phyloP scores from a whole-genome alignment of 2,329 filamentous ascomycete species.

The Capronia coronata region DNA sequence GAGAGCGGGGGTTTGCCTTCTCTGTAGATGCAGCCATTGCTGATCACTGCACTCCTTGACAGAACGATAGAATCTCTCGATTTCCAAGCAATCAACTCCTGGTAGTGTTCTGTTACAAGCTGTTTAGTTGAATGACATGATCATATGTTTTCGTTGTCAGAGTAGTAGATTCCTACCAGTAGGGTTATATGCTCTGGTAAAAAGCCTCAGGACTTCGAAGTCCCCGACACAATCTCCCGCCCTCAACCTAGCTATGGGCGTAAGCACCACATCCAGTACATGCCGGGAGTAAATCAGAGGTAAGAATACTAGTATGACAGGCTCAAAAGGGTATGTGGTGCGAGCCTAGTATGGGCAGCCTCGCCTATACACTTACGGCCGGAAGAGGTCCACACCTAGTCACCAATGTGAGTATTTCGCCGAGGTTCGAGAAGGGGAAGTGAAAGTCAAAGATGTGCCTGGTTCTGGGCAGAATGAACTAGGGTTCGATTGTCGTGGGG shows the following conservation, averaged over 20 bases:
- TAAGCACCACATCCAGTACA: not conserved
- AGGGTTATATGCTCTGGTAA: not conserved
- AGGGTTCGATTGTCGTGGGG: too few species aligned
- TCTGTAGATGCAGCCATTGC: not conserved
- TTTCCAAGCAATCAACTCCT: not conserved
- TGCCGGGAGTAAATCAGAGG: not conserved
- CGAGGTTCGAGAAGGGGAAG: not conserved
- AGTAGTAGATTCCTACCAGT: not conserved
- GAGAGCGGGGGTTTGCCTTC: not conserved
- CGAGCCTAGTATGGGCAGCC: slow-evolving; percentile 8
- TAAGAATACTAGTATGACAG: not conserved
- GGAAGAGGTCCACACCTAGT: not conserved
- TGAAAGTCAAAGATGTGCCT: not conserved
- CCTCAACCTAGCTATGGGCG: slow-evolving; percentile 9
- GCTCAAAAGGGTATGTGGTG: slow-evolving; percentile 9
- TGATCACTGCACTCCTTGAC: not conserved
- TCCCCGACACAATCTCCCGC: slow-evolving; percentile 11
- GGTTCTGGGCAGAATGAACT: too few species aligned
- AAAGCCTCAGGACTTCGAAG: not conserved
- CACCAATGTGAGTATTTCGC: not conserved
- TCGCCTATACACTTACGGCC: slow-evolving; percentile 14
- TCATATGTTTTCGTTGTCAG: not conserved
- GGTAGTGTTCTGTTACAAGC: not conserved
- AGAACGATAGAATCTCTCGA: not conserved
- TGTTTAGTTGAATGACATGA: not conserved